Evolutionary conservation across 805 yeast genomes (phyloP).

Genomic region (Wickerhamomyces rabaulensis): DNA sequence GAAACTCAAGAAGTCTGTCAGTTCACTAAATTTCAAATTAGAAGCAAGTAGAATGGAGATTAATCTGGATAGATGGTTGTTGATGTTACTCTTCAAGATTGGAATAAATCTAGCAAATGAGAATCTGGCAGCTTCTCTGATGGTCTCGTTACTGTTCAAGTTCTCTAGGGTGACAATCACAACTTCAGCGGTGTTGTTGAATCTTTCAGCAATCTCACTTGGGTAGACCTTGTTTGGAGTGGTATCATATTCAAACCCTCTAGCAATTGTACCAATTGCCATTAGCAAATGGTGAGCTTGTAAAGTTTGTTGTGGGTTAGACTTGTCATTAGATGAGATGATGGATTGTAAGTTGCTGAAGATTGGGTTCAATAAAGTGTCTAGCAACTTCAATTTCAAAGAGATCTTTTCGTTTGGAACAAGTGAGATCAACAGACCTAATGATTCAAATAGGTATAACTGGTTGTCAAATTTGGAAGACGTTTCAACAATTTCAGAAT

Average conservation of each 20-base stretch:
- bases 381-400: slow-evolving; percentile 42
- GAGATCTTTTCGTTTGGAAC: slow-evolving; percentile 41
- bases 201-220: slow-evolving; percentile 38
- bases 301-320: slow-evolving; percentile 42
- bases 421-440: slow-evolving; percentile 67
- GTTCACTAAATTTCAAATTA: slow-evolving; percentile 55
- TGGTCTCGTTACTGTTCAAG: slow-evolving; percentile 56
- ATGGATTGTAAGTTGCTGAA: slow-evolving; percentile 67
- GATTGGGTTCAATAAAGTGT: slow-evolving; percentile 67
- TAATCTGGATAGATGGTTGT: slow-evolving; percentile 59
- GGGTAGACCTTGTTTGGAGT: slow-evolving; percentile 28
- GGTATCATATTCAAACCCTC: slow-evolving; percentile 57
- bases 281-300: slow-evolving; percentile 83
- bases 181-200: slow-evolving; percentile 72
- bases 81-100: slow-evolving; percentile 48
- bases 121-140: slow-evolving; percentile 83
- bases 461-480: slow-evolving; percentile 69
- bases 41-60: slow-evolving; percentile 59
- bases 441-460: slow-evolving; percentile 76
- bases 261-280: slow-evolving; percentile 85
- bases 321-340: slow-evolving; percentile 37
- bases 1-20: slow-evolving; percentile 78
- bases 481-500: slow-evolving; percentile 43
- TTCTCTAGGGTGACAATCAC: slow-evolving; percentile 78
- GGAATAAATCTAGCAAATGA: slow-evolving; percentile 85